phyloP scores from a whole-genome alignment of 768 basidiomycete species.

The Termitomyces sp. region DNA sequence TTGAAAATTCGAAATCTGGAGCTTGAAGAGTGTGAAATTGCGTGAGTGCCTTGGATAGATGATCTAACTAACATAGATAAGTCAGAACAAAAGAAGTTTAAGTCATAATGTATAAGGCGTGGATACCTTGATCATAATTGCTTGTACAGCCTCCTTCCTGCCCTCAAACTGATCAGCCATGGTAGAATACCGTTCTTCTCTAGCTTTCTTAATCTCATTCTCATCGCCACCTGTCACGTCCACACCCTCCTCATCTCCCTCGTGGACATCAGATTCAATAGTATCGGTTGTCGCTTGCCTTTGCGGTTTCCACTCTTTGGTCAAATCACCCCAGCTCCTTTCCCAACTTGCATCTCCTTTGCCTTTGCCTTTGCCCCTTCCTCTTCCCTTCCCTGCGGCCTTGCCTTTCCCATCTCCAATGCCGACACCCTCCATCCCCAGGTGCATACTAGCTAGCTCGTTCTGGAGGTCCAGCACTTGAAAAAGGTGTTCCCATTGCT shows the following conservation, averaged over 20 bases:
- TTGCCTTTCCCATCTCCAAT: slow-evolving; percentile 26
- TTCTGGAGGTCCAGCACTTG: slow-evolving; percentile 68
- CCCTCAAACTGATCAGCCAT: slow-evolving; percentile 65
- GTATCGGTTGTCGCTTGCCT: slow-evolving; percentile 13
- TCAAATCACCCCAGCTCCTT: slow-evolving; percentile 1
- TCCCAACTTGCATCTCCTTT: slow-evolving; percentile 11
- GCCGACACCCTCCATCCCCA: slow-evolving; percentile 69
- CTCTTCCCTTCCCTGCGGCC: slow-evolving; percentile 28
- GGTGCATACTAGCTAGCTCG: slow-evolving; percentile 66
- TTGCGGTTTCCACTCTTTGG: slow-evolving; percentile 5
- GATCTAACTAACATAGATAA: slow-evolving; percentile 42
- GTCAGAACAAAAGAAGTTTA: background rate
- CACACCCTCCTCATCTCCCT: slow-evolving; percentile 44
- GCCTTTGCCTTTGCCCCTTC: slow-evolving; percentile 19
- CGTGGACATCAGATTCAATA: slow-evolving; percentile 24
- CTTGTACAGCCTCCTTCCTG: slow-evolving; percentile 60
- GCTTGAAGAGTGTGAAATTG: slow-evolving; percentile 45
- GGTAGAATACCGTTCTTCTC: slow-evolving; percentile 65
- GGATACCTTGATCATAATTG: slow-evolving; percentile 67
- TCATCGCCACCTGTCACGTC: slow-evolving; percentile 49
- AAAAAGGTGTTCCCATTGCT: slow-evolving; percentile 63
- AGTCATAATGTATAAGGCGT: background rate
- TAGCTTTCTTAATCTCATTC: slow-evolving; percentile 44
- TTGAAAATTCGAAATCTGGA: slow-evolving; percentile 36
- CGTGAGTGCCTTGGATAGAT: slow-evolving; percentile 44